phyloP scores from a whole-genome alignment of 1,139 yeast genomes.

The Torulaspora globosa region DNA sequence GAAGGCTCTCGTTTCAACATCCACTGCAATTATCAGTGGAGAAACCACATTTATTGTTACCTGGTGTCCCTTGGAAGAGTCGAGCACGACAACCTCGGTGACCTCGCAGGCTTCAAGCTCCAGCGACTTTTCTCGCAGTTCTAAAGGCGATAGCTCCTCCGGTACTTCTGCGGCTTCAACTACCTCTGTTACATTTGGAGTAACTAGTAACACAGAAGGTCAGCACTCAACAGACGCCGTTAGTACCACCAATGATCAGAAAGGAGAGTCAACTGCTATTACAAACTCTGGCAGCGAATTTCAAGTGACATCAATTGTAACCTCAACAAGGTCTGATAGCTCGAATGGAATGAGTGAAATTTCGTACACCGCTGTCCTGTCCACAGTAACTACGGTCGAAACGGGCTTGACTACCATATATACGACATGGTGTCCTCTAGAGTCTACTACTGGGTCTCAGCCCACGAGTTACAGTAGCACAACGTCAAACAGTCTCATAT shows the following conservation, averaged over 20 bases:
- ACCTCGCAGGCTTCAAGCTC: background rate
- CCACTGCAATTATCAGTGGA: constrained; percentile 8
- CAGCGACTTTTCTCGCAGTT: background rate
- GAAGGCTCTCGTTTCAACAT: constrained; percentile 9
- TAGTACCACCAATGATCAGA: background rate
- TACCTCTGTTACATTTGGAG: too few relatives aligned
- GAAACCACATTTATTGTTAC: constrained; percentile 5
- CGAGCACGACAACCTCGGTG: background rate
- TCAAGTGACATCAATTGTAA: background rate
- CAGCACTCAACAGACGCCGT: background rate
- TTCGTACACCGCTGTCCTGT: constrained; percentile 27
- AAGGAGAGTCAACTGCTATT: background rate
- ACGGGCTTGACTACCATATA: constrained; percentile 33
- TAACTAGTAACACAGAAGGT: background rate
- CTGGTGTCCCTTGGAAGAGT: constrained; percentile 1
- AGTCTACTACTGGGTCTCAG: constrained; percentile 1
- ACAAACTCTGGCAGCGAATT: background rate
- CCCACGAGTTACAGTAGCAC: background rate
- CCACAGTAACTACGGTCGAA: constrained; percentile 42
- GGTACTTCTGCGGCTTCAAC: background rate
- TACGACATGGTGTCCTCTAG: constrained; percentile 8
- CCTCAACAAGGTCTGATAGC: background rate
- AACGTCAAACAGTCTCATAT: background rate
- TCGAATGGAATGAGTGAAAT: constrained; percentile 11
- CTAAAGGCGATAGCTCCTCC: background rate